Conservation (phyloP, 2,329 filamentous ascomycete genomes). For the Fonsecaea monophora region DNA sequence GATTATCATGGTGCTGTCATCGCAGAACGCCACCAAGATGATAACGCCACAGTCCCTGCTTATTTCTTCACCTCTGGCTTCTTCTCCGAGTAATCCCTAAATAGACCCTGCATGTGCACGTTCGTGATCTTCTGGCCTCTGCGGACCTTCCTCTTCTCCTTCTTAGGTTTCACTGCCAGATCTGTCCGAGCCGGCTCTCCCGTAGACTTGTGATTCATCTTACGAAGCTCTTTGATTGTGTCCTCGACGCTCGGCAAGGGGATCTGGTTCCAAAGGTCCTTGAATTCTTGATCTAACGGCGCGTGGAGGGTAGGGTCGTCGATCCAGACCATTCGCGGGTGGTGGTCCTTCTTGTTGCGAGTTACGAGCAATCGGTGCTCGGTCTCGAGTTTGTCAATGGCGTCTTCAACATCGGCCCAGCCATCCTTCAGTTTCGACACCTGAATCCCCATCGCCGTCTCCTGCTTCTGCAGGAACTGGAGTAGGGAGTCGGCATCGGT, state of each 20-base stretch:
- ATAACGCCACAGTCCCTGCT: background rate
- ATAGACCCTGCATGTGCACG: slow-evolving; percentile 71
- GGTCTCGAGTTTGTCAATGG: slow-evolving; percentile 77
- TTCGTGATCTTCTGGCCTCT: slow-evolving; percentile 83
- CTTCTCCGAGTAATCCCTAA: slow-evolving; percentile 37
- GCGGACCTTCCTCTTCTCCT: slow-evolving; percentile 77
- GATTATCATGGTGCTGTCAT: background rate
- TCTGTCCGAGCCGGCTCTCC: slow-evolving; percentile 72
- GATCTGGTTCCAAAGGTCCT: slow-evolving; percentile 80
- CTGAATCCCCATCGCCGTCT: slow-evolving; percentile 77
- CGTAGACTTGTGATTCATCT: slow-evolving; percentile 81
- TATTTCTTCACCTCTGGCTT: slow-evolving; percentile 14
- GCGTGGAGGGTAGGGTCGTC: slow-evolving; percentile 82
- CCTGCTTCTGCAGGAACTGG: slow-evolving; percentile 78
- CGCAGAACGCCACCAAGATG: background rate
- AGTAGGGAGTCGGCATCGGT: slow-evolving; percentile 78
- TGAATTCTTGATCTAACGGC: slow-evolving; percentile 80
- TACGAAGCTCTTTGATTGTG: slow-evolving; percentile 73
- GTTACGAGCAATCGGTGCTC: slow-evolving; percentile 83
- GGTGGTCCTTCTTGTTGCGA: slow-evolving; percentile 89
- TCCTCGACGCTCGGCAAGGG: slow-evolving; percentile 77
- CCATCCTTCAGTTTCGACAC: slow-evolving; percentile 96
- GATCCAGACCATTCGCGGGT: slow-evolving; percentile 84
- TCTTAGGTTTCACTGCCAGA: slow-evolving; percentile 62
- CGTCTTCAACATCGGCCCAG: slow-evolving; percentile 82